Base-by-base conservation (phyloP, 768 basidiomycete genomes). In the Lentinula guzmanii region DNA sequence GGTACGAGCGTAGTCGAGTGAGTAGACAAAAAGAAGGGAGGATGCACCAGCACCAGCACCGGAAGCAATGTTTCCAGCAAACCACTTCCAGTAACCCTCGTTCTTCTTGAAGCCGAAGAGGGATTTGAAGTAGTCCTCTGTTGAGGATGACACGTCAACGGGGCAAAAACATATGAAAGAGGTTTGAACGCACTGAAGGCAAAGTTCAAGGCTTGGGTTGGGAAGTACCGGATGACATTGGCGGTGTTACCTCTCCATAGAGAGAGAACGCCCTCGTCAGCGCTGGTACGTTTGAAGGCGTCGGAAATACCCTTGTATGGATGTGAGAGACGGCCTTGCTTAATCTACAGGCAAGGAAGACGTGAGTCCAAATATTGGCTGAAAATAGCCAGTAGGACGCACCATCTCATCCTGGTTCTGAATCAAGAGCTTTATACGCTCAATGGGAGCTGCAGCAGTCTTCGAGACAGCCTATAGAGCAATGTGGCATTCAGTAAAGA, bases 181-280 rank as follows among this genome's bases (percentile, higher is more conserved):
- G 41, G 4, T 35, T 24, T 6, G 2, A 64, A 81, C 89, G 67
- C 72, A 91, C 86, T 91, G 83, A 92, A 92, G 69, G 90, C 91
- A 70, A 93, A 93, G 84, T 93, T 93, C 71, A 93, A 75, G 48
- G 91, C 91, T 76, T 93, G 91, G 50, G 91, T 93, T 56, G 91
- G 91, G 86, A 92, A 91, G 84, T 92, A 93, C 72, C 90, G 89
- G 78, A 93, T 90, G 75, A 92, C 91, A 78, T 93, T 93, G 77
- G 91, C 90, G 52, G 89, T 91, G 83, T 93, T 93, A 70, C 91
- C 91, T 72, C 91, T 78, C 91, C 91, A 93, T 70, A 93, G 78
- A 28, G 91, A 86, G 63, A 84, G 77, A 37, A 91, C 72, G 72
- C 91, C 91, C 77, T 93, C 91, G 21, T 90, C 89, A 66, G 72